A percentile compares a stretch with the other conserved stretches of the same genome.
These are phyloP conservation scores for Rhododendron simsii DNA, from an alignment of 148 eudicot genomes.

Conservation along the genomic window DNA sequence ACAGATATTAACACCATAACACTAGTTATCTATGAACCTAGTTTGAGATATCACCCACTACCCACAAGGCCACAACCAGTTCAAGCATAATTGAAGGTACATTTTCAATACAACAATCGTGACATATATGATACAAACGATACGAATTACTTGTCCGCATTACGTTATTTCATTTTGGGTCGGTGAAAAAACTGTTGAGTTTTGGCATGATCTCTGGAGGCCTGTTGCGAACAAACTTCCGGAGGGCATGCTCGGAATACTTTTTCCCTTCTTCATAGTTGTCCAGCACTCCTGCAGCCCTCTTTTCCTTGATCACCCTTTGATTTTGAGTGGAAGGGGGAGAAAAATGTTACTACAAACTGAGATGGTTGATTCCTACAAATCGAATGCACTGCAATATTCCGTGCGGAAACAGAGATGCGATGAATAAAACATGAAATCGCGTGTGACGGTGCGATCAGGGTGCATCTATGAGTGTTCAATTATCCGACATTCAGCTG, in stretches of 20 bases:
- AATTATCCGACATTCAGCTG: neutral
- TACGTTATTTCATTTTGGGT: constrained; percentile 36
- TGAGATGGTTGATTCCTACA: neutral
- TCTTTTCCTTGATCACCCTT: constrained; percentile 77
- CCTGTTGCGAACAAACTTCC: constrained; percentile 68
- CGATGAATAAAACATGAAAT: neutral
- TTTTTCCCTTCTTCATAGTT: constrained; percentile 66
- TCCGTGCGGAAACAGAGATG: neutral
- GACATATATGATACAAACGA: neutral
- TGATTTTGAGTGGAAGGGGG: neutral
- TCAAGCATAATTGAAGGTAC: neutral
- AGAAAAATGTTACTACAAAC: neutral
- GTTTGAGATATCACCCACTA: neutral
- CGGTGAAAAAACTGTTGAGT: constrained; percentile 58
- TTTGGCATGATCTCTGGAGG: constrained; percentile 79
- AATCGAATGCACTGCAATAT: neutral
- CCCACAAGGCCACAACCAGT: neutral
- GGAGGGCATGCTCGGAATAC: constrained; percentile 54
- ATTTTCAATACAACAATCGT: neutral
- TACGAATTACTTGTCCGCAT: neutral
- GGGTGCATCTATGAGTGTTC: neutral
- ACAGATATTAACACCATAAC: neutral
- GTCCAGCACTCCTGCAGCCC: constrained; percentile 81
- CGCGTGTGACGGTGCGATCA: neutral
- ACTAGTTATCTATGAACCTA: neutral